phyloP scores from a whole-genome alignment of 306 rosid genomes.

The Dryas drummondii region DNA sequence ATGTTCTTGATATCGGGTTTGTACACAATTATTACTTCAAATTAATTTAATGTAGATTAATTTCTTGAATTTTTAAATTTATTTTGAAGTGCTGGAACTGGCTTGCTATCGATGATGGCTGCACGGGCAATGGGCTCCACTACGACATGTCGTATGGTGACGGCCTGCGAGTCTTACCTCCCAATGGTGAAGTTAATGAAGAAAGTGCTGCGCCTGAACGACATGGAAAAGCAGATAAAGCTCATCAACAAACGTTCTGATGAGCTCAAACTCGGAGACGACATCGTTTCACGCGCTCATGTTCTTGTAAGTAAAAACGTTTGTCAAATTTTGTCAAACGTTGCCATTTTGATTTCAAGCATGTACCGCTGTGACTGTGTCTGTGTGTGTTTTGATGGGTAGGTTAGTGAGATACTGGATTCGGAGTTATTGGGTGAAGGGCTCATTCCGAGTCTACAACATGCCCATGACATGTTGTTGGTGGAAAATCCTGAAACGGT shows the following conservation, averaged over 20 bases:
- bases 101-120: constrained; percentile 95
- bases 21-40: neutral
- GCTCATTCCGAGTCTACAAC: constrained; percentile 85
- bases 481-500: constrained; percentile 71
- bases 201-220: constrained; percentile 65
- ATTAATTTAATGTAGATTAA: no score
- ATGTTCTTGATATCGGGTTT: constrained; percentile 89
- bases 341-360: constrained; percentile 12
- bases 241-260: constrained; percentile 85
- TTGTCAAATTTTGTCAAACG: neutral
- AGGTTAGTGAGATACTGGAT: constrained; percentile 97
- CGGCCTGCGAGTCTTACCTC: constrained; percentile 95
- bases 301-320: constrained; percentile 55
- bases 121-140: constrained; percentile 67
- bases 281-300: constrained; percentile 65
- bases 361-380: neutral
- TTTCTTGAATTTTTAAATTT: neutral
- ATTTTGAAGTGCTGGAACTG: constrained; percentile 81
- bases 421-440: constrained; percentile 95
- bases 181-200: constrained; percentile 94
- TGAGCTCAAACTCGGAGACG: constrained; percentile 67
- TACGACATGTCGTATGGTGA: constrained; percentile 35
- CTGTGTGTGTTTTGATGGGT: neutral
- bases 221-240: constrained; percentile 55
- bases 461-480: constrained; percentile 77